Evolutionary conservation across 306 rosid species (phyloP).

Genomic region (Dalbergia cultrata): DNA sequence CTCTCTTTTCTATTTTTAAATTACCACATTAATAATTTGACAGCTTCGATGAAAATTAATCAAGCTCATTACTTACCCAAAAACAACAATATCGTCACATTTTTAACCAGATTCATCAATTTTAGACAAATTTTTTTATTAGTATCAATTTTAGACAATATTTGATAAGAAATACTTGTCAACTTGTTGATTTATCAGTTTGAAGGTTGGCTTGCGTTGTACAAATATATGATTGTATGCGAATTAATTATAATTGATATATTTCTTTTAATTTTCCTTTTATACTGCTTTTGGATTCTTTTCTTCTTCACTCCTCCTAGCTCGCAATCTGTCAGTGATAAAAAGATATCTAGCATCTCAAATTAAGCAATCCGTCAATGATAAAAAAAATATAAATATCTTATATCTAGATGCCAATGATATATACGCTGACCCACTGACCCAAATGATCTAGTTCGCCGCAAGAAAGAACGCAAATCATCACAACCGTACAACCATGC

Average conservation of each 20-base stretch:
- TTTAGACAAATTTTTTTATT: no score
- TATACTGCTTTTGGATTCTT: background rate
- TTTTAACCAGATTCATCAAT: no score
- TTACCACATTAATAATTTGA: no score
- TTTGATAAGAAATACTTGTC: background rate
- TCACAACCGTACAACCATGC: background rate
- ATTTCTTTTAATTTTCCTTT: background rate
- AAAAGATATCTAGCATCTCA: no score
- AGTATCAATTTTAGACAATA: no score
- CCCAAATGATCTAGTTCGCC: conserved; percentile 9
- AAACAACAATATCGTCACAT: no score
- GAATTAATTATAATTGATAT: background rate
- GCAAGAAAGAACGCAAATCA: conserved; percentile 16
- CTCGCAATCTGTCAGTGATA: background rate
- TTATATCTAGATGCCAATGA: conserved; percentile 7
- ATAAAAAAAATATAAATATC: background rate
- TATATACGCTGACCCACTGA: background rate
- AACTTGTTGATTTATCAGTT: background rate
- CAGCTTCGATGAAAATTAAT: no score
- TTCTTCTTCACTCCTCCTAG: background rate
- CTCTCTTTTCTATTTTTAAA: no score
- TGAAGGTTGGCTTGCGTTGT: background rate
- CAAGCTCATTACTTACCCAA: no score
- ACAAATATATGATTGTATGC: background rate
- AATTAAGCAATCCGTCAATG: background rate